Base-by-base conservation (phyloP, 305 asterid genomes). In the Fraxinus sp. region DNA sequence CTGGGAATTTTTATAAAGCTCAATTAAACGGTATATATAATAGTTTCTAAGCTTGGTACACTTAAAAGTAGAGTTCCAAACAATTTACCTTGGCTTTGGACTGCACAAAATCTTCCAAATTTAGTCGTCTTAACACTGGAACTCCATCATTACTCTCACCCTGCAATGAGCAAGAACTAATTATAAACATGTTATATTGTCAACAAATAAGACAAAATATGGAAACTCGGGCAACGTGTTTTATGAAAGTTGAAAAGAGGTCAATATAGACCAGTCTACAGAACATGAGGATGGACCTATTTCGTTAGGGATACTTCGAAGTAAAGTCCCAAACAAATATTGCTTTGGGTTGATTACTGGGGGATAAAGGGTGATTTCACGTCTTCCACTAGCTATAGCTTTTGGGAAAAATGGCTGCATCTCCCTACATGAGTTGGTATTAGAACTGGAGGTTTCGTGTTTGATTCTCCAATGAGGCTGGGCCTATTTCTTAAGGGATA, bases 11-110 rank as follows among this genome's bases (percentile, higher is more conserved):
- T 16, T 41, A 76, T 33, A 76, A 35, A 77, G 33, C 46, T 52
- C 43, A 73, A 66, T 55, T 39, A 1, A 59, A 82, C 5, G 81
- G 77, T 46, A 46, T 14, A 14, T 46, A 46, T 46, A 46, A 13
- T 46, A 14, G 57, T 46, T 46, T 46, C 57, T 46, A 46, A 46
- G 75, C 39, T 35, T 16, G 24, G 22, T 16, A 52, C 24, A 52
- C 64, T n/a, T n/a, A 1, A 41, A 46, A 59, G 28, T 32, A 49
- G 10, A 3, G 72, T 77, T 81, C 77, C 64, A 35, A 33, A 57
- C 55, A 77, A 81, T 80, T 84, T 90, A 95, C 99, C 98, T 96
- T 96, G 46, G 97, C 88, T 86, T 94, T 96, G 36, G 98, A 85
- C 75, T 91, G 92, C 79, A 90, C 83, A 71, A 94, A 96, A 88